Base-by-base conservation (phyloP, 768 basidiomycete species). In the Termitomyces sp. region DNA sequence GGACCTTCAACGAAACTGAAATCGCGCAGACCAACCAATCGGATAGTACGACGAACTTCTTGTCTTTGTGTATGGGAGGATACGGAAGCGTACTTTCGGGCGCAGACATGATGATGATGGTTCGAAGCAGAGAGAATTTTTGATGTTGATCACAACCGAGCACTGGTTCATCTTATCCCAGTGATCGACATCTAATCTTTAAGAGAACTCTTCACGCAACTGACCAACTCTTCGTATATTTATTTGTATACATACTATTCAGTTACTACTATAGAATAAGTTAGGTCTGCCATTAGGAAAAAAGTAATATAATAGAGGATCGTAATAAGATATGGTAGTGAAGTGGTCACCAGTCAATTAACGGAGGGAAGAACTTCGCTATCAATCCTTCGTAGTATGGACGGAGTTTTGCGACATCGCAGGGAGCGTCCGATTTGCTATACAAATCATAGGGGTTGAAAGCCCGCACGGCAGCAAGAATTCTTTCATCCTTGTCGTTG, bases 401-500 rank as follows among this genome's bases (percentile, higher is more conserved):
- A 59, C 83, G 80, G 23, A 96, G 77, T 65, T 80, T 76, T 43
- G 77, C 82, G 14, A 79, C 77, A 50, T 84, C 71, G 53, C 86
- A 82, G 5, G 84, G 81, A 42, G 82, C 80, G 64, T 95, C 90
- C 65, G 80, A 83, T 74, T 96, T 96, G 78, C 87, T 89, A 77
- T 97, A 97, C 7, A 97, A 82, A 67, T 95, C 94, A 71, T 95
- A 96, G 0, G 94, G 93, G 72, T 95, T 96, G 82, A 96, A 96
- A 0, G 87, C 87, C 44, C 82, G 80, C 29, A 92, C 92, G 16
- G 92, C 92, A 40, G 78, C 82, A 32, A 92, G 82, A 19, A 82
- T 77, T 53, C 74, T 73, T 57, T 71, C 62, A 69, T 92, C 90
- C 53, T 85, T 84, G 17, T 87, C 87, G 68, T 86, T 86, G 60